Base-by-base conservation (phyloP, 495 filamentous ascomycete species). In the Penicillium cinerascens region DNA sequence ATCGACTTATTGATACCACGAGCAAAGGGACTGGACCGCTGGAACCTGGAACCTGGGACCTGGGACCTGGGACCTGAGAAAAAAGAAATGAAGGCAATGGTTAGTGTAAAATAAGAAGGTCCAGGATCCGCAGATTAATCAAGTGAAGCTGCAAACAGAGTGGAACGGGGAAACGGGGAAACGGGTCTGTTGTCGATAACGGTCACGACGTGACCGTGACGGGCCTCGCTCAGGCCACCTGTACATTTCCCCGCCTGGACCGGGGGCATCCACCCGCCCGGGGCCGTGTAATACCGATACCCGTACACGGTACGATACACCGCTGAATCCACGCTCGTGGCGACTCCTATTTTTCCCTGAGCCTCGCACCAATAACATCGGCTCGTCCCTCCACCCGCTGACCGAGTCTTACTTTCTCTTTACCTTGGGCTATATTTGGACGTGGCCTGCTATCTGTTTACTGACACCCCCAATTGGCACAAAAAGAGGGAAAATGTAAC, bases 191-290 rank as follows among this genome's bases (percentile, higher is more conserved):
- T n/a, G 29, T 37, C 18, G 37, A 7, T 33, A 33, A 49, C 36
- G 13, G 35, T 39, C 37, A 39, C 15, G 9, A 16, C 11, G 29
- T 33, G 29, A 33, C 29, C 29, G 29, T 33, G 11, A 39, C 37
- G 8, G 7, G 4, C n/a, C 16, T 20, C 25, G 52, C 49, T 51
- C 40, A 59, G 60, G 60, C 56, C 56, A 63, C 60, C 55, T 63
- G 56, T 59, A 52, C 56, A 33, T 22, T 52, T 21, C 21, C 1
- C 15, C 8, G 4, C 22, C 9, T 6, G 9, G 3, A 43, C n/a
- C 3, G 41, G 21, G 9, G 10, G 36, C 8, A 17, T 17, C 18
- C 29, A 10, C n/a, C n/a, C n/a, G n/a, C n/a, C n/a, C n/a, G n/a
- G n/a, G 9, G 37, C 18, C 6, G 37, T 23, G 47, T 49, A 51